Evolutionary conservation across 441 rosid genomes (phyloP), one percentile per base, ranked within the genome.

Genomic region (Euphorbia schlechtendalii): DNA sequence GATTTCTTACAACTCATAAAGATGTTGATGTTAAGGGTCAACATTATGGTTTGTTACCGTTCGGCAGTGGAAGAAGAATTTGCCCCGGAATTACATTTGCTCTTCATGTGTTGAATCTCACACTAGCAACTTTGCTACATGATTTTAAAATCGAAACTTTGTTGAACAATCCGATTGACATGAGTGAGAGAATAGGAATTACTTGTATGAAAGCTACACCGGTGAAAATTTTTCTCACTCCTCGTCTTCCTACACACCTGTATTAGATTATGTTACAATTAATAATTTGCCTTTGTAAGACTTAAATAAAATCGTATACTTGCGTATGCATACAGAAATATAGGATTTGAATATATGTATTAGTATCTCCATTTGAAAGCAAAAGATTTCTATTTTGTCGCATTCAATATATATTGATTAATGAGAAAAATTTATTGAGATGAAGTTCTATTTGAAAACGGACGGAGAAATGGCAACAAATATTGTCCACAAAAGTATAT

Each of bases 61-160:
- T 81, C 56, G 72, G 86, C 0, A 59, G 65, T 12, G 79, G 83
- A 1, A 71, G 74, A 55, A 60, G 83, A 28, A 61, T 71, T 1
- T 83, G 87, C 59, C 77, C 77, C n/a, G n/a, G n/a, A n/a, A n/a
- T n/a, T n/a, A n/a, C n/a, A n/a, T n/a, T n/a, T n/a, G n/a, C 0
- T 0, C 55, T 73, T 27, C 76, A 66, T 45, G 49, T 75, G 4
- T 13, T 63, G 18, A 77, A 77, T 5, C 65, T 81, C 41, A 70
- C 71, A 0, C 56, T 83, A 3, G 81, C 83, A 8, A 63, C 65
- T 1, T 46, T 83, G 1, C 30, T 76, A 22, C 83, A 78, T 6
- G 73, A 63, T 14, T 77, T 79, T 59, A 78, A 81, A 0, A n/a
- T 79, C 36, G 56, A 62, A 22, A 67, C 65, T 10, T 63, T 67